Evolutionary conservation across 164 flowering plant species (phyloP), one percentile per base, ranked within the genome.

Genomic region (Umbellularia californica): DNA sequence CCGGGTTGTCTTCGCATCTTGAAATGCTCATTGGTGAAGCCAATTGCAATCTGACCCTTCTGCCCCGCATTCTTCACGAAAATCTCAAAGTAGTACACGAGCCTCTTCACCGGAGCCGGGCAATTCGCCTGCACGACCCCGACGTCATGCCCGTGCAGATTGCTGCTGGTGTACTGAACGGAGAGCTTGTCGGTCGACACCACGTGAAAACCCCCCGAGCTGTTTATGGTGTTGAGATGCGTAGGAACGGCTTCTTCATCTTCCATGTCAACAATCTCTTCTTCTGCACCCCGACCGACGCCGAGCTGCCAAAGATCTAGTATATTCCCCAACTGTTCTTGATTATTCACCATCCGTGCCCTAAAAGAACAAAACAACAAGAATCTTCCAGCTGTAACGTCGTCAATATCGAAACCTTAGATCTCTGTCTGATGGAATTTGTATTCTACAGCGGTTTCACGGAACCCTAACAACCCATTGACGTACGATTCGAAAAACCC

Each of bases 1-100:
- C 99, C 98, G 2, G 98, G 99, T 77, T 92, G 98, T 62, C 95
- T 82, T 5, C 94, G 84, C 94, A 94, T 86, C 84, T 86, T 91
- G 83, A 88, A 94, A 27, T 76, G 78, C 58, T 90, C 88, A 17
- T 58, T 74, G 6, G 97, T 92, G 74, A 94, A 94, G 2, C 99
- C 99, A 20, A 96, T 96, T 28, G 93, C 83, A 52, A 92, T 78
- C 84, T 92, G 90, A 0, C 99, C 98, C 77, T 94, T 94, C 0
- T 79, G 81, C 4, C 97, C 99, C 19, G 94, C 98, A 72, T 86
- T 84, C 85, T 88, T 85, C 58, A 94, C 98, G n/a, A 23, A 78
- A 24, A 96, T 88, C 88, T 96, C 99, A 62, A 96, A 96, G 80
- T 96, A 96, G 80, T 94, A 96, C 3, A 87, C 80, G 5, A 91